Base-by-base conservation (phyloP, 2,329 filamentous ascomycete species). In the Cordyceps militaris region DNA sequence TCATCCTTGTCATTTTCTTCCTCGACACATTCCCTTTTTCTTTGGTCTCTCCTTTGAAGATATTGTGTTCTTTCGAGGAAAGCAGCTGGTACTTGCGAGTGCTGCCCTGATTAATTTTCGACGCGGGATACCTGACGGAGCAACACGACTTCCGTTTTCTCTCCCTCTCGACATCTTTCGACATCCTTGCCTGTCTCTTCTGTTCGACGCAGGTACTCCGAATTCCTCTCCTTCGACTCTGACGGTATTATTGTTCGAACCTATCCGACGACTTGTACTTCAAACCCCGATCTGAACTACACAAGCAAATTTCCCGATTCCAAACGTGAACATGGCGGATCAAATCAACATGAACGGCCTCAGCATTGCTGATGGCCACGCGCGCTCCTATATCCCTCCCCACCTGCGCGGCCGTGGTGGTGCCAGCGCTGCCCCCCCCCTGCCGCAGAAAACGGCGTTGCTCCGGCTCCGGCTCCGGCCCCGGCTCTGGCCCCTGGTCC, bases 301-400 rank as follows among this genome's bases (percentile, higher is more conserved):
- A 21, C 51, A 30, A 16, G 26, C 40, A 58, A 57, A 61, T 49
- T 28, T 63, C 59, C 61, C 63, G 64, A 58, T 54, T 61, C 57
- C 62, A 58, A 56, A 53, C 59, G 66, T 67, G 67, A 86, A 74
- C 70, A 91, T 91, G 88, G 88, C 88, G 73, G 87, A 90, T 69
- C 86, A 92, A 79, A 82, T 94, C 68, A 90, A 91, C 79, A 91
- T 93, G 83, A 82, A 80, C 71, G 84, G 85, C 71, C 79, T 93
- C 68, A 86, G 77, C 74, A 78, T 93, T 63, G 84, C 71, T 59
- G 71, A 73, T 32, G 71, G 68, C 57, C 63, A 66, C n/a, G 57
- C 63, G 63, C 86, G 87, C 68, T 88, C 88, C 58, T 94, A 94
- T 79, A 91, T 94, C 65, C 89, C 89, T 64, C 89, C 89, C 73